Conservation (phyloP, 106 monocot genomes). For the Dioscorea zingiberensis region DNA sequence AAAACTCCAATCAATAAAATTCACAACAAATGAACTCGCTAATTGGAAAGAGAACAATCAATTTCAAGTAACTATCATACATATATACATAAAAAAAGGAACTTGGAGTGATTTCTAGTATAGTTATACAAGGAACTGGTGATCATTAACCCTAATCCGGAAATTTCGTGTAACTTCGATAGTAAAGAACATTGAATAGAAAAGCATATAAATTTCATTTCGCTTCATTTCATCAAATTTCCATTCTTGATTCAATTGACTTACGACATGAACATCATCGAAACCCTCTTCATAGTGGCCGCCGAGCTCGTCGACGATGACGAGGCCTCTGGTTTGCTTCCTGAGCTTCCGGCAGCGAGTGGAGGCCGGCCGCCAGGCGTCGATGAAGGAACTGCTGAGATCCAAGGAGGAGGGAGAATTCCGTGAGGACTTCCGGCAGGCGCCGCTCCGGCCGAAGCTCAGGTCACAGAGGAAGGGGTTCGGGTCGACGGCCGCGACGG, state of each 20-base stretch:
- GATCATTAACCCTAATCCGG: background rate
- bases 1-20: background rate
- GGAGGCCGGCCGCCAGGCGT: slow-evolving; percentile 10
- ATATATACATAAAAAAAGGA: background rate
- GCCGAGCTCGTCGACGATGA: slow-evolving; percentile 53
- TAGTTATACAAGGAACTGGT: no score
- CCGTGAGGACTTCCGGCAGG: slow-evolving; percentile 1
- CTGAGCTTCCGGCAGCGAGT: slow-evolving; percentile 12
- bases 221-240: no score
- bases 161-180: no score
- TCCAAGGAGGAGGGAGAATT: slow-evolving; percentile 12
- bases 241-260: background rate
- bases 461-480: slow-evolving; percentile 16
- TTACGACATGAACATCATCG: slow-evolving; percentile 63
- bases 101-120: background rate
- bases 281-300: slow-evolving; percentile 86
- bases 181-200: background rate
- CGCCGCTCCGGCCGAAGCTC: background rate
- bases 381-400: slow-evolving; percentile 43
- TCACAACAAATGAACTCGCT: background rate
- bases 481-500: slow-evolving; percentile 19
- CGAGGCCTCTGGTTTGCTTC: slow-evolving; percentile 14
- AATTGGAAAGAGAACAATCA: background rate
- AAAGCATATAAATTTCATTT: background rate
- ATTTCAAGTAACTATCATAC: background rate